Percentiles rank a stretch among this genome's conserved stretches.
phyloP scores from a whole-genome alignment of 352 stramenopile species.

The Globisporangium cederbergense region DNA sequence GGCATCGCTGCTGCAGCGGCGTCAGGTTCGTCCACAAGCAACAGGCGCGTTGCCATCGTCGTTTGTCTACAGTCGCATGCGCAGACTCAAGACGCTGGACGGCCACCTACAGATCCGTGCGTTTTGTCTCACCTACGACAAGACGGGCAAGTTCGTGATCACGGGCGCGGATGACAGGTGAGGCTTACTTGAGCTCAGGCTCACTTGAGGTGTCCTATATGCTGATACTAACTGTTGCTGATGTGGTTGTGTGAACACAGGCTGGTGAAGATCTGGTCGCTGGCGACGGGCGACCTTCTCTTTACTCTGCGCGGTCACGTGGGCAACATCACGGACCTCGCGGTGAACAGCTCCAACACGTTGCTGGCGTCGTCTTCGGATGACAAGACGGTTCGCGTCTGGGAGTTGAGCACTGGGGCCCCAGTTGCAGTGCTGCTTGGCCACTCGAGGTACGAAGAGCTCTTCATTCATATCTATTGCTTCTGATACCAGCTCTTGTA shows the following conservation, averaged over 20 bases:
- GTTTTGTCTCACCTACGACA: conserved; percentile 97
- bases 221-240: conserved; percentile 1
- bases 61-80: conserved; percentile 78
- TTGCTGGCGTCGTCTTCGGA: conserved; percentile 85
- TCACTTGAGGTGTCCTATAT: not conserved
- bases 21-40: conserved; percentile 41
- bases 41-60: conserved; percentile 35
- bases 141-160: conserved; percentile 93
- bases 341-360: conserved; percentile 80
- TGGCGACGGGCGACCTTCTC: conserved; percentile 76
- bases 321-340: conserved; percentile 88
- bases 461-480: conserved; percentile 9
- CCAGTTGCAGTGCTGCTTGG: conserved; percentile 83
- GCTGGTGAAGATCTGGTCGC: conserved; percentile 96
- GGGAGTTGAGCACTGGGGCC: conserved; percentile 80
- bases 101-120: conserved; percentile 92
- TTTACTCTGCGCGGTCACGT: conserved; percentile 85
- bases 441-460: conserved; percentile 76
- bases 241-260: conserved; percentile 24
- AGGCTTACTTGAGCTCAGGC: not conserved
- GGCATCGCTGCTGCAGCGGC: conserved; percentile 39
- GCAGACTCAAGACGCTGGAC: conserved; percentile 86
- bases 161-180: conserved; percentile 95
- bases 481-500: not conserved
- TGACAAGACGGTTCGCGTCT: conserved; percentile 87